Percentiles rank a stretch among this genome's conserved stretches.
Conservation (phyloP, 2,329 filamentous ascomycete species). For the Ophiocordyceps sinensis region DNA sequence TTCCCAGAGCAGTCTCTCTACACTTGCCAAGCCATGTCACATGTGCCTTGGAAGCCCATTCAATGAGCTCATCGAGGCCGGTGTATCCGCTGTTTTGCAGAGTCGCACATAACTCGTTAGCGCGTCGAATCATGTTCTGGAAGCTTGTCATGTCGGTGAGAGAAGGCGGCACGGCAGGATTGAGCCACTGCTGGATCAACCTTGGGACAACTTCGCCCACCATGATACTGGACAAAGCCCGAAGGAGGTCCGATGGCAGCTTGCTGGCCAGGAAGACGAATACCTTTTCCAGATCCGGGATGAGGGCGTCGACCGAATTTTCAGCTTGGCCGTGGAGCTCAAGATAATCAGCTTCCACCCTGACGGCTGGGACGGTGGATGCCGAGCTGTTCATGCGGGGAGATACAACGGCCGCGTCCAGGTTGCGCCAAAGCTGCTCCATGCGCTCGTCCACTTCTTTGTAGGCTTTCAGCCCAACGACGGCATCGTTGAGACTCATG, state of each 20-base stretch:
- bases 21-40: conserved; percentile 77
- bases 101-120: conserved; percentile 47
- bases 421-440: conserved; percentile 43
- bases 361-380: conserved; percentile 22
- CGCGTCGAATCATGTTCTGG: conserved; percentile 51
- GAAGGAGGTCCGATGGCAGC: conserved; percentile 39
- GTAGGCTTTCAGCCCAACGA: conserved; percentile 41
- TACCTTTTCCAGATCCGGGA: conserved; percentile 36
- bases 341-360: conserved; percentile 26
- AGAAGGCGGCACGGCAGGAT: conserved; percentile 60
- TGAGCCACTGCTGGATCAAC: conserved; percentile 61
- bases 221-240: conserved; percentile 52
- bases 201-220: conserved; percentile 54
- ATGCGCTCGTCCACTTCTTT: conserved; percentile 47
- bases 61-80: conserved; percentile 46
- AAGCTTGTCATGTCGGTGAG: conserved; percentile 59
- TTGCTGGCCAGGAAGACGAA: conserved; percentile 36
- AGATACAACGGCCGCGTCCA: conserved; percentile 45
- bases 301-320: conserved; percentile 32
- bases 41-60: conserved; percentile 71
- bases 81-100: conserved; percentile 51
- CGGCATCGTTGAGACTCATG: conserved; percentile 38
- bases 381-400: conserved; percentile 38
- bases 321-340: conserved; percentile 27
- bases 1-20: conserved; percentile 63